Evolutionary conservation across 2,329 filamentous ascomycete species (phyloP).

Genomic region (Pseudomassariella vexata): DNA sequence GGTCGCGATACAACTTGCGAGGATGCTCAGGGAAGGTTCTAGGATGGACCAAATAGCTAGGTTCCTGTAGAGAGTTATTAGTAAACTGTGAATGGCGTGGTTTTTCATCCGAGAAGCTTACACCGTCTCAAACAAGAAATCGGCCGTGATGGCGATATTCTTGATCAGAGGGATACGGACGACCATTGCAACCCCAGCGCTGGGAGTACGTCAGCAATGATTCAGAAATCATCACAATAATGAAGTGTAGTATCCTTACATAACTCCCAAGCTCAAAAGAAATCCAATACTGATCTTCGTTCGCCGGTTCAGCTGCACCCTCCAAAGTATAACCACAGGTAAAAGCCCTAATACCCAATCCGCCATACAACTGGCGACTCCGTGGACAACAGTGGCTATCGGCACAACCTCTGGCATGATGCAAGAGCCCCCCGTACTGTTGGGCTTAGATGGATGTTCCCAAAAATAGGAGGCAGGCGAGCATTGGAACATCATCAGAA

Average conservation of each 20-base stretch:
- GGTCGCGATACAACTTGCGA: slow-evolving; percentile 25
- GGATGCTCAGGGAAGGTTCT: slow-evolving; percentile 27
- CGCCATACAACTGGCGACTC: slow-evolving; percentile 34
- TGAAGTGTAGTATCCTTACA: slow-evolving; percentile 28
- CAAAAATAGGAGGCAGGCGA: slow-evolving; percentile 43
- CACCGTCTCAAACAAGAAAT: slow-evolving; percentile 26
- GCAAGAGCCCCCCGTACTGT: slow-evolving; percentile 32
- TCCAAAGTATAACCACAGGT: slow-evolving; percentile 45
- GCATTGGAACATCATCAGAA: slow-evolving; percentile 45
- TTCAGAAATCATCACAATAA: neutral
- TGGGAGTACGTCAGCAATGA: slow-evolving; percentile 10
- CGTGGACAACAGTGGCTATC: slow-evolving; percentile 38
- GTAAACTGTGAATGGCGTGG: too few species aligned
- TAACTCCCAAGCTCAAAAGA: slow-evolving; percentile 42
- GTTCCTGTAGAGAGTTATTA: too few species aligned
- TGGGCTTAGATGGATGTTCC: slow-evolving; percentile 23
- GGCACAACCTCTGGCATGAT: slow-evolving; percentile 32
- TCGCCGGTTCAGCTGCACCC: slow-evolving; percentile 39
- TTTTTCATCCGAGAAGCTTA: slow-evolving; percentile 17
- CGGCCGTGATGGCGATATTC: slow-evolving; percentile 16
- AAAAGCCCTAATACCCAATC: slow-evolving; percentile 45
- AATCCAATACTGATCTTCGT: slow-evolving; percentile 40
- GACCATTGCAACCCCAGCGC: slow-evolving; percentile 32
- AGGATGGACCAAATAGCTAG: slow-evolving; percentile 25
- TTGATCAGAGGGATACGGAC: slow-evolving; percentile 29